Percentiles rank a stretch among this genome's conserved stretches.
Conservation (phyloP, 495 filamentous ascomycete species). For the Sordaria brevicollis region DNA sequence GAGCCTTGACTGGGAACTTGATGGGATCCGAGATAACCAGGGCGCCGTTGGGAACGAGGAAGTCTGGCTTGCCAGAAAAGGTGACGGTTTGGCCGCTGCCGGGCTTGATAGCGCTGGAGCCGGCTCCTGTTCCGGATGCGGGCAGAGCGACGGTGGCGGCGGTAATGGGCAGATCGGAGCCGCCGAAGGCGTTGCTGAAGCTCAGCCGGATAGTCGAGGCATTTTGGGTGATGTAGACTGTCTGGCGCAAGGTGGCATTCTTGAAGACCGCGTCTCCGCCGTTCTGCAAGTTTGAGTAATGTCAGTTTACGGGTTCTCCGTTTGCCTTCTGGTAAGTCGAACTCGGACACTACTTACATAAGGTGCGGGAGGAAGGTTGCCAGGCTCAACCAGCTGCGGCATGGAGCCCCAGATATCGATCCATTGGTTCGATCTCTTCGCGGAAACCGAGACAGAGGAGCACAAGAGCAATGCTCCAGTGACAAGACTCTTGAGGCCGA, state of each 20-base stretch:
- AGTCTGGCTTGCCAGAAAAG: constrained; percentile 33
- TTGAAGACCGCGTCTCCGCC: constrained; percentile 15
- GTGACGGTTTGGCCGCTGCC: constrained; percentile 34
- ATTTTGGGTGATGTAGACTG: constrained; percentile 42
- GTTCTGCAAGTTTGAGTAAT: constrained; percentile 10
- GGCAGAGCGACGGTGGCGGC: constrained; percentile 45
- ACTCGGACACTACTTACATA: constrained; percentile 32
- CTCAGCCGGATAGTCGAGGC: constrained; percentile 41
- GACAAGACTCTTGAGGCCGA: constrained; percentile 7
- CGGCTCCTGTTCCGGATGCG: constrained; percentile 20
- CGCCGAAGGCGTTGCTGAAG: constrained; percentile 53
- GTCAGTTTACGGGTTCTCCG: background rate
- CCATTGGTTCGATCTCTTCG: constrained; percentile 33
- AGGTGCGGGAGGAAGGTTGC: constrained; percentile 42
- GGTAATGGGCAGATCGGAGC: constrained; percentile 43
- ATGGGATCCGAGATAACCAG: constrained; percentile 51
- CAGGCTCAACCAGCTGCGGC: constrained; percentile 47
- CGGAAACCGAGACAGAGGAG: constrained; percentile 1
- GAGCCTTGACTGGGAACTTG: constrained; percentile 31
- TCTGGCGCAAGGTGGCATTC: constrained; percentile 53
- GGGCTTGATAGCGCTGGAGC: constrained; percentile 32
- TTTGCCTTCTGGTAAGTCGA: background rate
- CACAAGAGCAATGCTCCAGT: constrained; percentile 9
- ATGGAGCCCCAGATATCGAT: constrained; percentile 48
- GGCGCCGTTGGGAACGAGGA: constrained; percentile 43